A percentile compares a stretch with the other conserved stretches of the same genome.
Conservation (phyloP, 2,329 filamentous ascomycete genomes). For the Botrytis galanthina region DNA sequence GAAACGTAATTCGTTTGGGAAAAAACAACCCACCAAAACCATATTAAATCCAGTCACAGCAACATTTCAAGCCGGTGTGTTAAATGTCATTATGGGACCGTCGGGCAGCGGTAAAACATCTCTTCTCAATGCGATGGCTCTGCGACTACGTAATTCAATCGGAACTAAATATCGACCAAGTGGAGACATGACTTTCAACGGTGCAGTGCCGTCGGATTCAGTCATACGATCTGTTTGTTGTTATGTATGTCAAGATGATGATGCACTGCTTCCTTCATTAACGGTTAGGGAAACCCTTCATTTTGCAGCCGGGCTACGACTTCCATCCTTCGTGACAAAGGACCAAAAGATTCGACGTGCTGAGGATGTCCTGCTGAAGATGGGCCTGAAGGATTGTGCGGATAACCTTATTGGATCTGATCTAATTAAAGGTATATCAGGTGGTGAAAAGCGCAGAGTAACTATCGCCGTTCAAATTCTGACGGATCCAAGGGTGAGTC, state of each 20-base stretch:
- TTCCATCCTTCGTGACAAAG: conserved; percentile 68
- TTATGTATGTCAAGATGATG: conserved; percentile 77
- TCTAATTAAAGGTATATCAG: conserved; percentile 73
- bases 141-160: conserved; percentile 60
- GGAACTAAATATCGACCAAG: conserved; percentile 60
- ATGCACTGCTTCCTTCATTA: conserved; percentile 69
- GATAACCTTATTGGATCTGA: conserved; percentile 72
- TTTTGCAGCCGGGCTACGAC: conserved; percentile 67
- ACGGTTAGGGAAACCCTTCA: conserved; percentile 73
- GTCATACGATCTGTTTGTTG: conserved; percentile 72
- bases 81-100: conserved; percentile 80
- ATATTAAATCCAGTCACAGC: conserved; percentile 68
- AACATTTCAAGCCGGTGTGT: conserved; percentile 62
- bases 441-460: conserved; percentile 74
- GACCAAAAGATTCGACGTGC: conserved; percentile 65
- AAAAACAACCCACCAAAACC: conserved; percentile 51
- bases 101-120: conserved; percentile 77
- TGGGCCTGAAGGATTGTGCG: conserved; percentile 76
- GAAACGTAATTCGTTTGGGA: conserved; percentile 55
- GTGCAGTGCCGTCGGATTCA: conserved; percentile 61
- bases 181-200: conserved; percentile 69
- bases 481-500: conserved; percentile 68
- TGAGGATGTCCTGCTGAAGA: conserved; percentile 69
- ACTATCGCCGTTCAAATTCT: conserved; percentile 76
- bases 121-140: conserved; percentile 69